Conservation (phyloP, 768 basidiomycete species). For the Crucibulum laeve region DNA sequence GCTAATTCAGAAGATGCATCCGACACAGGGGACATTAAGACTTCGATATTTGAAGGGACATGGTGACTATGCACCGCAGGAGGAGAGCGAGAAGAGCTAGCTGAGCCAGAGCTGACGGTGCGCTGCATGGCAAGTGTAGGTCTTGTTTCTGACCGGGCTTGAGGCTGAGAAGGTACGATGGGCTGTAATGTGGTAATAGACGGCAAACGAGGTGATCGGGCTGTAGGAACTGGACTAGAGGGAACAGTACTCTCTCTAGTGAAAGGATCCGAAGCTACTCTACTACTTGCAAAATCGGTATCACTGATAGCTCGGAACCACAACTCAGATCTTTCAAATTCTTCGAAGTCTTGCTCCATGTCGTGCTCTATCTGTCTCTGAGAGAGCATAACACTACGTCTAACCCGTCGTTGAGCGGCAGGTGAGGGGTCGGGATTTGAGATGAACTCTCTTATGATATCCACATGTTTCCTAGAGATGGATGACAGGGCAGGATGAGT, state of each 20-base stretch:
- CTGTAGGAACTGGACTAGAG: conserved; percentile 2
- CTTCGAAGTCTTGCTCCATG: conserved; percentile 91
- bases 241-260: conserved; percentile 9
- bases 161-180: conserved; percentile 12
- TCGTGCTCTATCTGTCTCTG: conserved; percentile 83
- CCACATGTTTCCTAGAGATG: conserved; percentile 68
- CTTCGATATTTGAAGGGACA: conserved; percentile 61
- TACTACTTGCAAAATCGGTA: conserved; percentile 35
- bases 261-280: conserved; percentile 17
- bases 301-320: conserved; percentile 89
- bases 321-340: conserved; percentile 83
- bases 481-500: conserved; percentile 55
- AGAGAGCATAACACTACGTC: conserved; percentile 75
- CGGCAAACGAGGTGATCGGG: conserved; percentile 8
- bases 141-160: conserved; percentile 30
- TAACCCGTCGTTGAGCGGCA: conserved; percentile 49
- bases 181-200: conserved; percentile 9
- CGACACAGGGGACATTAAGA: conserved; percentile 72
- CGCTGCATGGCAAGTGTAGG: conserved; percentile 34
- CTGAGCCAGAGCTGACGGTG: conserved; percentile 35
- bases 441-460: conserved; percentile 66
- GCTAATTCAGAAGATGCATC: conserved; percentile 48
- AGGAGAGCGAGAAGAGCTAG: conserved; percentile 24
- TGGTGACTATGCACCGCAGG: conserved; percentile 16
- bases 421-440: conserved; percentile 40